phyloP scores from a whole-genome alignment of 1,284 basidiomycete genomes.

The Coniferiporia weirii region DNA sequence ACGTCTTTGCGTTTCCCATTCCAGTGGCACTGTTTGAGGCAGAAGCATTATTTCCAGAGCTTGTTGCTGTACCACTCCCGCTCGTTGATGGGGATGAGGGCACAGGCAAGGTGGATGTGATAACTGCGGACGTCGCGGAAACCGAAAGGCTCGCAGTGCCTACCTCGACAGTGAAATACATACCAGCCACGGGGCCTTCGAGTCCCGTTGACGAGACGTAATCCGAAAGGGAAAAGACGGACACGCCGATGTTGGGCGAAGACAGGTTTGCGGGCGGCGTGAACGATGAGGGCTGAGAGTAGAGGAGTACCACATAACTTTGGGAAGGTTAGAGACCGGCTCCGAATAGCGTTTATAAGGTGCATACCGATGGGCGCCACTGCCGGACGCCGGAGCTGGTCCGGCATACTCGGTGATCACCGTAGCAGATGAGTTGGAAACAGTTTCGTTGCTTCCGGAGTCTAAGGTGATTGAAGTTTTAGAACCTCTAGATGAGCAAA shows the following conservation, averaged over 20 bases:
- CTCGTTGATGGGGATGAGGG: slow-evolving; percentile 24
- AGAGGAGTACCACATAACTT: slow-evolving; percentile 67
- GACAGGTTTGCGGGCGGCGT: slow-evolving; percentile 54
- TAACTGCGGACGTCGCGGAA: slow-evolving; percentile 56
- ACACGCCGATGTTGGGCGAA: slow-evolving; percentile 42
- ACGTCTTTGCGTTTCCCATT: background rate
- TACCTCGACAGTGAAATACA: slow-evolving; percentile 73
- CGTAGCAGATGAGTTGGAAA: slow-evolving; percentile 47
- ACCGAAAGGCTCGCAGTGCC: slow-evolving; percentile 52
- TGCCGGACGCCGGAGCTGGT: slow-evolving; percentile 62
- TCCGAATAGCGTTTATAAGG: background rate
- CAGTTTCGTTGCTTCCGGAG: slow-evolving; percentile 29
- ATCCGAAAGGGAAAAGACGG: slow-evolving; percentile 45
- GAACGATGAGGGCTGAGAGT: slow-evolving; percentile 58
- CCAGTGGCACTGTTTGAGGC: background rate
- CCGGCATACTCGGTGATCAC: slow-evolving; percentile 67
- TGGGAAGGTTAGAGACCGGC: background rate
- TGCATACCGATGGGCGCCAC: slow-evolving; percentile 63
- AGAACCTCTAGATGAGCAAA: too few relatives aligned
- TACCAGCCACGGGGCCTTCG: slow-evolving; percentile 55
- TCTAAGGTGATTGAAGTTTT: background rate
- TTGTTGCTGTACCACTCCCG: slow-evolving; percentile 16
- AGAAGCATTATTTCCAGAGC: slow-evolving; percentile 4
- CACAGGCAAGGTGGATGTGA: slow-evolving; percentile 52
- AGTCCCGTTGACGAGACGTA: slow-evolving; percentile 53